phyloP scores from a whole-genome alignment of 2,329 filamentous ascomycete species.

The Hymenoscyphus linearis region DNA sequence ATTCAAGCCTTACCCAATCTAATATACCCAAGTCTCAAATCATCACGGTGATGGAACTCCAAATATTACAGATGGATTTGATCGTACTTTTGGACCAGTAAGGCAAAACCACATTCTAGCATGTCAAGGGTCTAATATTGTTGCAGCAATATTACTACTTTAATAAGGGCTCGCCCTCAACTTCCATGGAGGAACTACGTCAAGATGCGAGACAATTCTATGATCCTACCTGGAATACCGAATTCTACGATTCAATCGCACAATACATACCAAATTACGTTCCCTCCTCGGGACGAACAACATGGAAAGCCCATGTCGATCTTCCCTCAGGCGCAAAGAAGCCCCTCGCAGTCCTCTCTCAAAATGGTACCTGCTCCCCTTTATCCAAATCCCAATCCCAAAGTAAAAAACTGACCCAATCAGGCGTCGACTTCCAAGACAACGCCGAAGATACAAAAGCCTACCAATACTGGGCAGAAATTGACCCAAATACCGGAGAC shows the following conservation, averaged over 20 bases:
- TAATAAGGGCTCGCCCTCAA: conserved; percentile 47
- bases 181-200: conserved; percentile 43
- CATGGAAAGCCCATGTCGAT: conserved; percentile 44
- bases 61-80: conserved; percentile 60
- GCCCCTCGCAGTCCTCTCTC: conserved; percentile 51
- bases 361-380: conserved; percentile 26
- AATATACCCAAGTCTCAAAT: conserved; percentile 42
- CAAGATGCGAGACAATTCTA: conserved; percentile 49
- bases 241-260: conserved; percentile 60
- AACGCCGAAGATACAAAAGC: conserved; percentile 50
- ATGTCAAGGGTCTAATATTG: neutral
- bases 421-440: conserved; percentile 50
- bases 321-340: conserved; percentile 47
- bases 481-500: conserved; percentile 39
- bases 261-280: conserved; percentile 54
- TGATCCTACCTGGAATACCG: conserved; percentile 47
- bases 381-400: neutral
- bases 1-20: neutral
- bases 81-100: conserved; percentile 56
- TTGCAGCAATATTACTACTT: conserved; percentile 54
- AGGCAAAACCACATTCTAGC: conserved; percentile 2
- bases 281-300: conserved; percentile 45
- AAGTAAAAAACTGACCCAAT: neutral
- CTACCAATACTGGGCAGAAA: conserved; percentile 58
- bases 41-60: conserved; percentile 59